A percentile compares a stretch with the other conserved stretches of the same genome.
These are phyloP conservation scores for Uronychia binucleata DNA, from an alignment of 73 alveolate genomes.

Conservation along the genomic window DNA sequence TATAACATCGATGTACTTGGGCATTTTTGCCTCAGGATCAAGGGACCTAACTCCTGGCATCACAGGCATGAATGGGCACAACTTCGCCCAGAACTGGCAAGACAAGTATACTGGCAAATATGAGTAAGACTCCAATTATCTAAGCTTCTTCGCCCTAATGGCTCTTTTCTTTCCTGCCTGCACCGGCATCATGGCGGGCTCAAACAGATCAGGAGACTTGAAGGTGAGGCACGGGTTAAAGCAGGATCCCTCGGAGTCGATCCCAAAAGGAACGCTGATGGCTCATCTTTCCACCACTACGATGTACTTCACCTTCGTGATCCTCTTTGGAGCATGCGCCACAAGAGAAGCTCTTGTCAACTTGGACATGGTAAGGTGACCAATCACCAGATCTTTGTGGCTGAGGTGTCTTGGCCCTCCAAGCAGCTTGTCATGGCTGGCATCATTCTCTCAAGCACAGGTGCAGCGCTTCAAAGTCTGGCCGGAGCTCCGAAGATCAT, in stretches of 20 bases:
- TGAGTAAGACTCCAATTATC: background rate
- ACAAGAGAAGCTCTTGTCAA: background rate
- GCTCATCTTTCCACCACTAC: constrained; percentile 50
- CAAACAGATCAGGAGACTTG: constrained; percentile 51
- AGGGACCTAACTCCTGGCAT: constrained; percentile 32
- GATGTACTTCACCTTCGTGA: constrained; percentile 1
- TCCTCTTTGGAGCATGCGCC: background rate
- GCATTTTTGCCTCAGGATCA: constrained; percentile 47
- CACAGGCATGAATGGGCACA: constrained; percentile 39
- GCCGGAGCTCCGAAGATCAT: constrained; percentile 53
- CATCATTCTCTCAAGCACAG: constrained; percentile 49
- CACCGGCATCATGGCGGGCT: constrained; percentile 62
- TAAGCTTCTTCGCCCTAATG: constrained; percentile 22
- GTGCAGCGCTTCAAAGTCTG: constrained; percentile 57
- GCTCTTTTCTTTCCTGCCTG: constrained; percentile 63
- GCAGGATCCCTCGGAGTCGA: constrained; percentile 42
- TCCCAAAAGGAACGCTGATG: constrained; percentile 59
- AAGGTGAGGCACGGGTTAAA: background rate
- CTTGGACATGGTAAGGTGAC: background rate
- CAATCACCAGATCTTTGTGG: constrained; percentile 24
- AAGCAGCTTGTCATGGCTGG: constrained; percentile 44
- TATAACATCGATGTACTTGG: constrained; percentile 47
- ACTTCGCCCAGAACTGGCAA: constrained; percentile 44
- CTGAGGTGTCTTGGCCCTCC: constrained; percentile 72
- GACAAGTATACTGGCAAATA: background rate